Conservation (phyloP, 306 rosid genomes). For the Fagus crenata region DNA sequence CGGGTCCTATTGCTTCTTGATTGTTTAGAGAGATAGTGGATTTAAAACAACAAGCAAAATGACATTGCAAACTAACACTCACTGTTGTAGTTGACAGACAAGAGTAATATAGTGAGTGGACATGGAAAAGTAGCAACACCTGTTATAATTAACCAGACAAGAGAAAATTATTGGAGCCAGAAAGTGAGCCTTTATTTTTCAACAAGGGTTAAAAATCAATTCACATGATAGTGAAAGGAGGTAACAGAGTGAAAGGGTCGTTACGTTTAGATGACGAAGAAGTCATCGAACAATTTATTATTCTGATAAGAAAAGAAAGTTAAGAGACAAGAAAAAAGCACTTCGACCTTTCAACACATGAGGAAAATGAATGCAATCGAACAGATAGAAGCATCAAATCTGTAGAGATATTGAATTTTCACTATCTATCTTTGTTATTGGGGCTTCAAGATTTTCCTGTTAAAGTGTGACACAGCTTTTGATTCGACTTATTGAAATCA, state of each 20-base stretch:
- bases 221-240: neutral
- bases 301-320: neutral
- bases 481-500: neutral
- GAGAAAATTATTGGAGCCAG: conserved; percentile 2
- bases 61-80: neutral
- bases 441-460: neutral
- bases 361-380: neutral
- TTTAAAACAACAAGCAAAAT: neutral
- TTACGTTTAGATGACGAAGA: neutral
- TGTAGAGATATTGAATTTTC: neutral
- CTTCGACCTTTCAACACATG: neutral
- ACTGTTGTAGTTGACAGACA: neutral
- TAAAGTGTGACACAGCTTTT: neutral
- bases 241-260: neutral
- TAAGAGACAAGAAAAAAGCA: neutral
- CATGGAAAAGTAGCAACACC: neutral
- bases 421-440: neutral
- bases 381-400: neutral
- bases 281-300: neutral
- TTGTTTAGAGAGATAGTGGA: neutral
- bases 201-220: neutral
- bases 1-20: no score
- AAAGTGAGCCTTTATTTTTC: neutral
- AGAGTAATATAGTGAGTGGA: neutral
- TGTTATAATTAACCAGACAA: neutral